These are phyloP conservation scores for Roridomyces roridus DNA, from an alignment of 768 basidiomycete species.

Conservation along the genomic window DNA sequence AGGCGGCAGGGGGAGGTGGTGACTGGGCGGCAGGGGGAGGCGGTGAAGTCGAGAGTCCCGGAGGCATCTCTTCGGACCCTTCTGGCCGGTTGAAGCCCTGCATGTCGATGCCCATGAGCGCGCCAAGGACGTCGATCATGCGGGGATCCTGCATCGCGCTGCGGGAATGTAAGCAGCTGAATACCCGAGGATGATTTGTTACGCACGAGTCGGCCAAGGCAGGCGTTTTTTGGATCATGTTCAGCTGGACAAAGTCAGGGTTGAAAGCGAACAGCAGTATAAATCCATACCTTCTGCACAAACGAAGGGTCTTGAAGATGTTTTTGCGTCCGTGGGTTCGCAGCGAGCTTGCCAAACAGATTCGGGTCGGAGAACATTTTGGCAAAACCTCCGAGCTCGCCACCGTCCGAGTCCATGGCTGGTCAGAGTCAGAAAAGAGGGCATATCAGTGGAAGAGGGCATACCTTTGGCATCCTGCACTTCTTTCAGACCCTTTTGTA, in stretches of 20 bases:
- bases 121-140: conserved; percentile 94
- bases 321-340: conserved; percentile 85
- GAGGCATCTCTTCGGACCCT: conserved; percentile 81
- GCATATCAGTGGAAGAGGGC: conserved; percentile 21
- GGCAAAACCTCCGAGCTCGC: conserved; percentile 62
- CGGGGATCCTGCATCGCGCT: conserved; percentile 81
- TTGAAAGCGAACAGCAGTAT: conserved; percentile 4
- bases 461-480: conserved; percentile 85
- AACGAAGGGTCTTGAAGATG: conserved; percentile 87
- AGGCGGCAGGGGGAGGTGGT: conserved; percentile 49
- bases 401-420: conserved; percentile 48
- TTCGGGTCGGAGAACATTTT: conserved; percentile 87
- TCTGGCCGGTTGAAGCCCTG: conserved; percentile 85
- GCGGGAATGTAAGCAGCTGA: conserved; percentile 13
- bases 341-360: conserved; percentile 80
- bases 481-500: conserved; percentile 88
- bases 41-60: conserved; percentile 51
- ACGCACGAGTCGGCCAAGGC: conserved; percentile 62
- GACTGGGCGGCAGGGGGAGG: conserved; percentile 41
- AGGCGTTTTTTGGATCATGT: conserved; percentile 73
- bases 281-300: conserved; percentile 61
- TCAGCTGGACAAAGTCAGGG: conserved; percentile 49
- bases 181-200: neutral
- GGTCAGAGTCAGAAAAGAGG: neutral
- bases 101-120: conserved; percentile 91